Evolutionary conservation across 495 filamentous ascomycete species (phyloP).

Genomic region (Parathielavia appendiculata): DNA sequence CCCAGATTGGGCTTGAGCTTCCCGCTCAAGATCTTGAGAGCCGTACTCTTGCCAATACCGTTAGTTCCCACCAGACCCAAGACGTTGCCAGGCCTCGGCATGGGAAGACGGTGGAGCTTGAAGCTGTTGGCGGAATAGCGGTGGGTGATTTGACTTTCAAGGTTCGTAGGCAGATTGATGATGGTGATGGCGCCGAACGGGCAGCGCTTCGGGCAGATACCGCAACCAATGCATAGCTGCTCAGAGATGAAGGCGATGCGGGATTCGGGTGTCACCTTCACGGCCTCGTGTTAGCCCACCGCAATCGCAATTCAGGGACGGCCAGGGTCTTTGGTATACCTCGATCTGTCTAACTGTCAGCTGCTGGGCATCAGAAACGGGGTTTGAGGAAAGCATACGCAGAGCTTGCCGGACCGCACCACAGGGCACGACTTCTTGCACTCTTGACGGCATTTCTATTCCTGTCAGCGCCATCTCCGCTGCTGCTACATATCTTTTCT

Average conservation of each 20-base stretch:
- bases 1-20: constrained; percentile 98
- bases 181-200: constrained; percentile 99
- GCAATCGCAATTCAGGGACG: neutral
- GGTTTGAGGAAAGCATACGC: constrained; percentile 29
- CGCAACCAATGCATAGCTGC: constrained; percentile 70
- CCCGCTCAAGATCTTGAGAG: constrained; percentile 93
- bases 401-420: constrained; percentile 93
- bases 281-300: constrained; percentile 31
- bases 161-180: constrained; percentile 98
- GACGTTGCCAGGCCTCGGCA: constrained; percentile 93
- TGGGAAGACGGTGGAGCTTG: constrained; percentile 94
- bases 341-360: constrained; percentile 18
- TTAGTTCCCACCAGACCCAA: constrained; percentile 95
- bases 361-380: neutral
- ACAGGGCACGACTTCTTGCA: constrained; percentile 99
- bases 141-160: constrained; percentile 95
- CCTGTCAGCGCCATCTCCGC: constrained; percentile 12
- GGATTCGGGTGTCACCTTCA: constrained; percentile 83
- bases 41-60: constrained; percentile 99
- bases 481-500: too few relatives aligned
- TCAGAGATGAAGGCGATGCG: constrained; percentile 98
- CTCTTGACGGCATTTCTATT: constrained; percentile 65
- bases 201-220: constrained; percentile 99
- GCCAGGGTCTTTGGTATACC: neutral
- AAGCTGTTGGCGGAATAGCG: constrained; percentile 99